Conservation (phyloP, 345 rosid genomes). For the Chamaenerion angustifolium region DNA sequence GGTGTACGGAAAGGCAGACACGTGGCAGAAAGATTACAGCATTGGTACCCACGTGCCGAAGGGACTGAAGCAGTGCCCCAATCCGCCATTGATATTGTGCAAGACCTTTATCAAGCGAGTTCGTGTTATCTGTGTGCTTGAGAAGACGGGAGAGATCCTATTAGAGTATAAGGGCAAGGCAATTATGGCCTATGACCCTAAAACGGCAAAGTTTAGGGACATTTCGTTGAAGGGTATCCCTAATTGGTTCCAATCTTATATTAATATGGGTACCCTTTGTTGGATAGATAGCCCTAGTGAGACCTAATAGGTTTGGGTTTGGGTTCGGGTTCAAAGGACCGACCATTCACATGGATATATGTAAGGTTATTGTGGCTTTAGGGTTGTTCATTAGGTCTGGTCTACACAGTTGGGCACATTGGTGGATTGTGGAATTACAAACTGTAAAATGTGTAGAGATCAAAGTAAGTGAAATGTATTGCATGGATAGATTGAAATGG, state of each 20-base stretch:
- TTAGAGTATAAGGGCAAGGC: conserved; percentile 68
- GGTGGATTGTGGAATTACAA: too few species aligned
- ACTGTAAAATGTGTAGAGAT: too few species aligned
- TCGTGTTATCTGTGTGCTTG: conserved; percentile 40
- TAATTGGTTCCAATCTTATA: conserved; percentile 56
- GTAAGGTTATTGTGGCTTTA: too few species aligned
- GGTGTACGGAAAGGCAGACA: conserved; percentile 43
- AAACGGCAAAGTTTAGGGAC: conserved; percentile 43
- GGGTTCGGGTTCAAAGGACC: too few species aligned
- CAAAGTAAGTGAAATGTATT: too few species aligned
- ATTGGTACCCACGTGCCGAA: conserved; percentile 64
- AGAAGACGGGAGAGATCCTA: conserved; percentile 63
- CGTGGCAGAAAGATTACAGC: conserved; percentile 54
- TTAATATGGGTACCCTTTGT: conserved; percentile 55
- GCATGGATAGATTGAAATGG: too few species aligned
- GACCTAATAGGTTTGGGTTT: too few species aligned
- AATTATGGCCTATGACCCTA: conserved; percentile 59
- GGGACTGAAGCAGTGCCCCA: conserved; percentile 43
- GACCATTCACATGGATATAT: too few species aligned
- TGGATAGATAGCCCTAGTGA: conserved; percentile 17
- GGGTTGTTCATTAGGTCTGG: too few species aligned
- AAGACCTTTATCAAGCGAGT: conserved; percentile 33
- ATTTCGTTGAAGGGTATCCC: conserved; percentile 46
- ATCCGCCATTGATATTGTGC: conserved; percentile 34
- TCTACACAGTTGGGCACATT: too few species aligned